phyloP scores from a whole-genome alignment of 2,329 filamentous ascomycete genomes.

The Microdochium trichocladiopsis region DNA sequence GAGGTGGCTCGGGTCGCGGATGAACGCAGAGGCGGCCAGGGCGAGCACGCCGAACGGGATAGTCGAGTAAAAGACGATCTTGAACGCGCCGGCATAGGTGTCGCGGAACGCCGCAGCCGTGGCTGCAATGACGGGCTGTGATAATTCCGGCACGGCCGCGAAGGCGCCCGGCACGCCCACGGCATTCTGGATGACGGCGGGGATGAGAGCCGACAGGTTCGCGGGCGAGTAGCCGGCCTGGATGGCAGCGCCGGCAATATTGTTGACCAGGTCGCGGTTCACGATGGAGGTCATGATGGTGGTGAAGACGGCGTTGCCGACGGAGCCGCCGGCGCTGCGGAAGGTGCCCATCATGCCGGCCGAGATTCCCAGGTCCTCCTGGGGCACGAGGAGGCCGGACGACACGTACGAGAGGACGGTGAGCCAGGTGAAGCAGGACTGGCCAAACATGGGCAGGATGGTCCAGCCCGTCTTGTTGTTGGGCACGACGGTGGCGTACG shows the following conservation, averaged over 20 bases:
- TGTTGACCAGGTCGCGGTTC: conserved; percentile 15
- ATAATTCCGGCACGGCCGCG: conserved; percentile 10
- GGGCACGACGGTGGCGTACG: conserved; percentile 18
- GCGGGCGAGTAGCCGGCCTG: conserved; percentile 12
- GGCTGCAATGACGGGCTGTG: conserved; percentile 7
- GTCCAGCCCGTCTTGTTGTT: conserved; percentile 18
- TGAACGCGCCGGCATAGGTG: conserved; percentile 19
- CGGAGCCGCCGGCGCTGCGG: conserved; percentile 20
- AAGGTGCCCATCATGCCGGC: conserved; percentile 21
- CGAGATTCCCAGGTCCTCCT: conserved; percentile 19
- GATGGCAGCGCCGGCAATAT: conserved; percentile 18
- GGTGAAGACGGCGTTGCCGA: conserved; percentile 25
- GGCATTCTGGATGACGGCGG: conserved; percentile 20
- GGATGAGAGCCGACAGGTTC: conserved; percentile 15
- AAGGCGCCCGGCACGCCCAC: conserved; percentile 16
- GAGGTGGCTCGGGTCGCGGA: conserved; percentile 19
- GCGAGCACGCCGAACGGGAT: conserved; percentile 18
- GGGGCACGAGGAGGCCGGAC: conserved; percentile 20
- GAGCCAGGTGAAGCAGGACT: conserved; percentile 22
- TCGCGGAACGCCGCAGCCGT: conserved; percentile 14
- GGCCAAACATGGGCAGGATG: conserved; percentile 20
- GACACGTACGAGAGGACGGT: conserved; percentile 20
- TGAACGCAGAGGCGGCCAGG: conserved; percentile 8
- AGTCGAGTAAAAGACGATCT: conserved; percentile 15
- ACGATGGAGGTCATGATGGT: conserved; percentile 20